Conservation (phyloP, 2,329 filamentous ascomycete genomes). For the Neodidymelliopsis sp. region DNA sequence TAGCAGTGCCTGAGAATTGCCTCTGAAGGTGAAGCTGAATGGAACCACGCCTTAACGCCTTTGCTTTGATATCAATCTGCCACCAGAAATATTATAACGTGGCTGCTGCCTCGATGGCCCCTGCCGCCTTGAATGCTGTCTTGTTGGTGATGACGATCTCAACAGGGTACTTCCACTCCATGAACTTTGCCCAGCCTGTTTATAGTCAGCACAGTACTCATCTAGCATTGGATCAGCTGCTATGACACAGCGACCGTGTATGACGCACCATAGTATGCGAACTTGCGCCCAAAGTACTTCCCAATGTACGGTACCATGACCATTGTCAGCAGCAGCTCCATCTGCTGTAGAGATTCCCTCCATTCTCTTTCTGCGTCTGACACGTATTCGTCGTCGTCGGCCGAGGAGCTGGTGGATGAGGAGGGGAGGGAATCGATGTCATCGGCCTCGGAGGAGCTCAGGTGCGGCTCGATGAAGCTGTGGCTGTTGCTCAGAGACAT, state of each 20-base stretch:
- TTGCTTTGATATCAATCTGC: conserved; percentile 7
- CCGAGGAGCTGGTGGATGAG: conserved; percentile 59
- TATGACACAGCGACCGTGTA: too few species aligned
- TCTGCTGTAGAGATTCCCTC: conserved; percentile 91
- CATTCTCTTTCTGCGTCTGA: conserved; percentile 94
- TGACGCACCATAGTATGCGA: conserved; percentile 91
- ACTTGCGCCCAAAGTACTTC: conserved; percentile 93
- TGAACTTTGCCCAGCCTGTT: conserved; percentile 92
- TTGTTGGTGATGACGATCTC: conserved; percentile 67
- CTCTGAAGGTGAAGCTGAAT: too few species aligned
- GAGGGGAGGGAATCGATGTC: conserved; percentile 60
- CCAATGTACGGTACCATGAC: conserved; percentile 91
- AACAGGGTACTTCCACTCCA: conserved; percentile 92
- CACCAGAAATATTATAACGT: conserved; percentile 39
- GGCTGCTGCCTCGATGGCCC: conserved; percentile 57
- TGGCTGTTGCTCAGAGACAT: conserved; percentile 50
- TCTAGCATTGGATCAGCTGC: too few species aligned
- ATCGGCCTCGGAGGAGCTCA: conserved; percentile 47
- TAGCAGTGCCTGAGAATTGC: too few species aligned
- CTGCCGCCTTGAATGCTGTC: conserved; percentile 55
- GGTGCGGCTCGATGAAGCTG: conserved; percentile 47
- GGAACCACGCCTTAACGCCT: conserved; percentile 18
- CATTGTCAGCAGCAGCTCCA: conserved; percentile 93
- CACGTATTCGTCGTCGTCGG: conserved; percentile 65
- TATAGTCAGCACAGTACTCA: conserved; percentile 4